A percentile compares a stretch with the other conserved stretches of the same genome.
Conservation (phyloP, 2,329 filamentous ascomycete genomes). For the Pseudogymnoascus sp. region DNA sequence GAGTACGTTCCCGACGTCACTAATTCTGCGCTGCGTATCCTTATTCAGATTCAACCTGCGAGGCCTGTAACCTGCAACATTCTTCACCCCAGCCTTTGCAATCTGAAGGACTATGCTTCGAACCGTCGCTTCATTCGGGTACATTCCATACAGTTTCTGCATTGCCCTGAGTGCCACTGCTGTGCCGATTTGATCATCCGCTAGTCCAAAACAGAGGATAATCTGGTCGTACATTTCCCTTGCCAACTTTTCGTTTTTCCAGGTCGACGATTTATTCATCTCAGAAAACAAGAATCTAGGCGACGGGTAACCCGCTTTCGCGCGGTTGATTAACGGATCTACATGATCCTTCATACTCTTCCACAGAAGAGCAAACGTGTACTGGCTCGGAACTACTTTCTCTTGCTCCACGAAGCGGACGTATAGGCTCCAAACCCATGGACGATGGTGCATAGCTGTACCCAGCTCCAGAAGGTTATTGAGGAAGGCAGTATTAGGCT, state of each 20-base stretch:
- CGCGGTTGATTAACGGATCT: conserved; percentile 18
- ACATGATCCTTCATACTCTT: conserved; percentile 21
- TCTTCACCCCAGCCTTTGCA: conserved; percentile 32
- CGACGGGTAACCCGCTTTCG: conserved; percentile 12
- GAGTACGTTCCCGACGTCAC: conserved; percentile 36
- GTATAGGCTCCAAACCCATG: conserved; percentile 24
- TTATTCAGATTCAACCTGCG: conserved; percentile 33
- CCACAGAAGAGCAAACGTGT: conserved; percentile 28
- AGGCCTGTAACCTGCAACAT: conserved; percentile 24
- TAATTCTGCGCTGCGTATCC: conserved; percentile 36
- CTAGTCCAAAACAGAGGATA: conserved; percentile 41
- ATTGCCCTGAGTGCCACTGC: conserved; percentile 41
- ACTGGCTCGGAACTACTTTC: conserved; percentile 22
- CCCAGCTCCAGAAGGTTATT: conserved; percentile 59
- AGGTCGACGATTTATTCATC: conserved; percentile 34
- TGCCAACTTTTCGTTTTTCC: conserved; percentile 35
- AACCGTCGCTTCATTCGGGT: conserved; percentile 38
- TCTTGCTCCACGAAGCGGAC: conserved; percentile 15
- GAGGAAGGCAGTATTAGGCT: conserved; percentile 64
- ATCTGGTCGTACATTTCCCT: conserved; percentile 43
- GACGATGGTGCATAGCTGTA: conserved; percentile 18
- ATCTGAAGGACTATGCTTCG: conserved; percentile 41
- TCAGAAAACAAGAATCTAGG: conserved; percentile 34
- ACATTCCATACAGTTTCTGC: conserved; percentile 34
- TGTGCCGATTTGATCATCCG: conserved; percentile 39